phyloP scores from a whole-genome alignment of 176 grass and related monocot species.

The Oryza rufipogon region DNA sequence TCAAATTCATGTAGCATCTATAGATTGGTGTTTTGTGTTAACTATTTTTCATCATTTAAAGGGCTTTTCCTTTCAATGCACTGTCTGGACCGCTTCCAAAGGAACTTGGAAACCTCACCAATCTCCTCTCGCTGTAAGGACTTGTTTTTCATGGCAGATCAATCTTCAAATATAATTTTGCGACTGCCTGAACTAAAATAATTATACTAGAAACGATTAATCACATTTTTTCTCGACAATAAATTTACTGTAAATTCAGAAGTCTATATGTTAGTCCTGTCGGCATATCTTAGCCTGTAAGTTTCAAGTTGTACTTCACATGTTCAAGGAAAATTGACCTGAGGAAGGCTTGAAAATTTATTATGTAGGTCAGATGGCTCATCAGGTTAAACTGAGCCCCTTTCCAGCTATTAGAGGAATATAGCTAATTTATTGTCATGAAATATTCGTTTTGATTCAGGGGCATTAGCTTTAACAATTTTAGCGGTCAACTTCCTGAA shows the following conservation, averaged over 20 bases:
- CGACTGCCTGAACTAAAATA: neutral
- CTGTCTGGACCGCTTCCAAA: slow-evolving; percentile 70
- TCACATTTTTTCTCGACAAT: neutral
- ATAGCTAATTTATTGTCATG: neutral
- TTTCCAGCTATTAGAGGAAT: neutral
- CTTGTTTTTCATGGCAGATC: neutral
- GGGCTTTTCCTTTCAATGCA: slow-evolving; percentile 54
- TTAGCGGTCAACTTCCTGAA: slow-evolving; percentile 49
- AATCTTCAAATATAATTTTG: neutral
- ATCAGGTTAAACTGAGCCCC: neutral
- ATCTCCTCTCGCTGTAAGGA: slow-evolving; percentile 55
- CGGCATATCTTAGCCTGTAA: neutral
- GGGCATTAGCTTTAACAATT: slow-evolving; percentile 46
- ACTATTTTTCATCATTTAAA: slow-evolving; percentile 1
- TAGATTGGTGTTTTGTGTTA: neutral
- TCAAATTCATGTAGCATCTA: neutral
- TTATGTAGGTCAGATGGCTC: neutral
- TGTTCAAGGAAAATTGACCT: neutral
- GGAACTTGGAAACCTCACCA: slow-evolving; percentile 72
- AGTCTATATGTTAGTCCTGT: neutral
- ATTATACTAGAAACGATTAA: neutral
- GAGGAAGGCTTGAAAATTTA: neutral
- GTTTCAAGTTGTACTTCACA: slow-evolving; percentile 1
- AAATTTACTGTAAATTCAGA: neutral
- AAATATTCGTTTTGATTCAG: slow-evolving; percentile 27